phyloP scores from a whole-genome alignment of 192 early-diverging fungal genomes.

The Coemansia sp. region DNA sequence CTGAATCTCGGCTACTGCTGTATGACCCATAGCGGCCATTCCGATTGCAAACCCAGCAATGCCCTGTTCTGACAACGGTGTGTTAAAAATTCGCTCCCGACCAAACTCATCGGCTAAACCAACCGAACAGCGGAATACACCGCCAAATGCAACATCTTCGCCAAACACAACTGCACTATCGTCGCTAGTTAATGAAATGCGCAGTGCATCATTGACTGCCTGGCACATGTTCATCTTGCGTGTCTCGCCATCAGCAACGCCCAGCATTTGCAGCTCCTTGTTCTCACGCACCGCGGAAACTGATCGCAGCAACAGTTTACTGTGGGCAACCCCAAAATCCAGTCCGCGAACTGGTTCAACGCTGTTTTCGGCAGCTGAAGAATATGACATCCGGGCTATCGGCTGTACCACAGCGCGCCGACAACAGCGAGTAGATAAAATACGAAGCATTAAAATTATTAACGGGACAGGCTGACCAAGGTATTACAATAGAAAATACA shows the following conservation, averaged over 20 bases:
- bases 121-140: slow-evolving; percentile 93
- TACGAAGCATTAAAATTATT: background rate
- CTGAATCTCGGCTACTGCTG: slow-evolving; percentile 97
- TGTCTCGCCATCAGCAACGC: slow-evolving; percentile 59
- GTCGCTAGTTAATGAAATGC: slow-evolving; percentile 80
- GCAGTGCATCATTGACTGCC: slow-evolving; percentile 93
- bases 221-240: slow-evolving; percentile 91
- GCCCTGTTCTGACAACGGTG: slow-evolving; percentile 93
- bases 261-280: slow-evolving; percentile 65
- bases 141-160: slow-evolving; percentile 97
- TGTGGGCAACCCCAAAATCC: slow-evolving; percentile 76
- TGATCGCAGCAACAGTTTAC: slow-evolving; percentile 75
- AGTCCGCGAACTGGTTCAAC: slow-evolving; percentile 77
- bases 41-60: slow-evolving; percentile 95
- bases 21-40: slow-evolving; percentile 90
- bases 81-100: slow-evolving; percentile 92
- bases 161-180: slow-evolving; percentile 93
- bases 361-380: slow-evolving; percentile 41
- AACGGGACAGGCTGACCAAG: background rate
- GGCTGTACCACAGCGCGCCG: background rate
- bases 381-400: slow-evolving; percentile 18
- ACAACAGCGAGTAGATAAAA: background rate
- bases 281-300: slow-evolving; percentile 67
- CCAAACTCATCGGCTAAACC: slow-evolving; percentile 90
- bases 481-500: background rate